A percentile compares a stretch with the other conserved stretches of the same genome.
phyloP scores from a whole-genome alignment of 1,284 basidiomycete species.

The Ustilago crameri region DNA sequence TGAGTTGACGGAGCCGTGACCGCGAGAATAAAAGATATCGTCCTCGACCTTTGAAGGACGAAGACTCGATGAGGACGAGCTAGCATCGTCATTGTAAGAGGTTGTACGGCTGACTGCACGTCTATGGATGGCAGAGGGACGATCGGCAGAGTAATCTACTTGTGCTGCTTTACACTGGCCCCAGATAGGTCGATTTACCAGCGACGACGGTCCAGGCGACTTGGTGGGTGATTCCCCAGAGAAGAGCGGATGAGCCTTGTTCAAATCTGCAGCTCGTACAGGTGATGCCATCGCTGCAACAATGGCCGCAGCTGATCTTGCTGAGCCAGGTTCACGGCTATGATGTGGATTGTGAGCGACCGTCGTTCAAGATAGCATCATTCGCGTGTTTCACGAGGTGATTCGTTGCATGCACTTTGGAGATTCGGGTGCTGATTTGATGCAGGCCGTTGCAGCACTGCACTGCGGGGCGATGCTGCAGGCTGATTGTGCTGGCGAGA shows the following conservation, averaged over 20 bases:
- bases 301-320: neutral
- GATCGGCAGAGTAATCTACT: slow-evolving; percentile 35
- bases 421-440: too few relatives aligned
- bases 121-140: slow-evolving; percentile 13
- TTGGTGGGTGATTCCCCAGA: slow-evolving; percentile 43
- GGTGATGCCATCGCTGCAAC: slow-evolving; percentile 23
- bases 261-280: slow-evolving; percentile 15
- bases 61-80: slow-evolving; percentile 8
- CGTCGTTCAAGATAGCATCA: neutral
- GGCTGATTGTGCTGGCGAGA: neutral
- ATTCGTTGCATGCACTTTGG: neutral
- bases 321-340: too few relatives aligned
- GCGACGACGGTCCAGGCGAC: slow-evolving; percentile 36
- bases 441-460: too few relatives aligned
- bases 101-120: slow-evolving; percentile 35
- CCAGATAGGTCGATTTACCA: slow-evolving; percentile 50
- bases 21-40: slow-evolving; percentile 28
- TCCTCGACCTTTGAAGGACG: slow-evolving; percentile 28
- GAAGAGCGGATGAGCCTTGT: slow-evolving; percentile 40
- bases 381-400: neutral
- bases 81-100: slow-evolving; percentile 21
- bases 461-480: neutral
- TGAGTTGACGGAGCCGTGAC: neutral
- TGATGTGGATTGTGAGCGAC: neutral
- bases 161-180: slow-evolving; percentile 37